phyloP scores from a whole-genome alignment of 1,139 yeast species.

The Nakaseomyces glabratus region DNA sequence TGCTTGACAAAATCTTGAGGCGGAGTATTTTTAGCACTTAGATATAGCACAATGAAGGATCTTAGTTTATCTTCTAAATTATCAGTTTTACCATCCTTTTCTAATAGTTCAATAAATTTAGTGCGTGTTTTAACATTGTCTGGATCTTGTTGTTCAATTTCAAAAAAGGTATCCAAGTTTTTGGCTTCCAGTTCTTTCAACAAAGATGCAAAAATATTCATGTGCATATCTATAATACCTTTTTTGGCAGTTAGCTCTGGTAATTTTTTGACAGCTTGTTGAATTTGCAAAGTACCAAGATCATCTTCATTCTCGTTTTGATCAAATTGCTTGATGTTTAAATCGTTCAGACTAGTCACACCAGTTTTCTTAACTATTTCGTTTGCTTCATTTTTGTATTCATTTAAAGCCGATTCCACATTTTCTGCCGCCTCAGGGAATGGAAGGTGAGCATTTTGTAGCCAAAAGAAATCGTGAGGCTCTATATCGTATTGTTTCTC shows the following conservation, averaged over 20 bases:
- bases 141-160: slow-evolving; percentile 81
- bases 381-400: slow-evolving; percentile 78
- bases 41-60: slow-evolving; percentile 68
- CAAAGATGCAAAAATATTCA: slow-evolving; percentile 84
- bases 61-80: slow-evolving; percentile 75
- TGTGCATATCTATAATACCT: slow-evolving; percentile 86
- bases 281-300: slow-evolving; percentile 62
- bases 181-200: slow-evolving; percentile 78
- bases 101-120: slow-evolving; percentile 46
- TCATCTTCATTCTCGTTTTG: slow-evolving; percentile 41
- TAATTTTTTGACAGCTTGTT: slow-evolving; percentile 81
- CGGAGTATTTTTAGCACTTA: slow-evolving; percentile 42
- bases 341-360: slow-evolving; percentile 54
- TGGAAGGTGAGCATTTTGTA: slow-evolving; percentile 70
- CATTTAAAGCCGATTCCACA: slow-evolving; percentile 73
- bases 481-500: slow-evolving; percentile 62
- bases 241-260: slow-evolving; percentile 90
- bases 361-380: slow-evolving; percentile 79
- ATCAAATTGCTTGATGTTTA: slow-evolving; percentile 35
- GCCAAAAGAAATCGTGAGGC: slow-evolving; percentile 91
- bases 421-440: slow-evolving; percentile 98
- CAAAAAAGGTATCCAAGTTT: slow-evolving; percentile 81
- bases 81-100: slow-evolving; percentile 36
- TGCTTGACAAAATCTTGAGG: slow-evolving; percentile 54
- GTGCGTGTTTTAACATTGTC: slow-evolving; percentile 52